A percentile compares a stretch with the other conserved stretches of the same genome.
phyloP scores from a whole-genome alignment of 1,284 basidiomycete genomes.

The Termitomyces sp. region DNA sequence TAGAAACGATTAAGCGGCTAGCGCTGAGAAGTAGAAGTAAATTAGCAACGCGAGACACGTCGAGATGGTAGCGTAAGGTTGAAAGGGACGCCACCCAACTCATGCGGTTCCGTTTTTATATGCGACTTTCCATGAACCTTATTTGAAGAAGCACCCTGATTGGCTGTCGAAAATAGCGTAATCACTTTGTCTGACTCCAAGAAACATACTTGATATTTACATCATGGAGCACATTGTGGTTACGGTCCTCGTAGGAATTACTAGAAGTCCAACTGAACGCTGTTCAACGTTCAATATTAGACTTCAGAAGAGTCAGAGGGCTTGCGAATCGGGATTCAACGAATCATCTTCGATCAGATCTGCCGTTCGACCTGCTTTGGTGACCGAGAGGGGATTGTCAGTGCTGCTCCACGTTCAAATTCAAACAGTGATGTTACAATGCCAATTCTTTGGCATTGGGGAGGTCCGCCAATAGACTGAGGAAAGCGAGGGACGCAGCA shows the following conservation, averaged over 20 bases:
- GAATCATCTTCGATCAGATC: conserved; percentile 24
- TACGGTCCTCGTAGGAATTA: too few relatives aligned
- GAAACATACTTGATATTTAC: too few relatives aligned
- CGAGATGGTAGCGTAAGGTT: conserved; percentile 14
- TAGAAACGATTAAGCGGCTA: conserved; percentile 23
- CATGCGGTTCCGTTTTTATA: conserved; percentile 11
- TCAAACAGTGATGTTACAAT: conserved; percentile 38
- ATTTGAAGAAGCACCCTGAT: conserved; percentile 18
- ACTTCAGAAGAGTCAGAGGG: too few relatives aligned
- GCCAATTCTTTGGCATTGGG: conserved; percentile 46
- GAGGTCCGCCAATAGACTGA: conserved; percentile 30
- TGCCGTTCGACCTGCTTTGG: conserved; percentile 12
- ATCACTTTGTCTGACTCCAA: too few relatives aligned
- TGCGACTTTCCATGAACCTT: conserved; percentile 17
- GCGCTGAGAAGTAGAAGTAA: conserved; percentile 19
- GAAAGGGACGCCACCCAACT: conserved; percentile 6
- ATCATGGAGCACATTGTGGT: too few relatives aligned
- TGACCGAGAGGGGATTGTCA: too few relatives aligned
- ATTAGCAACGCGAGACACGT: conserved; percentile 6
- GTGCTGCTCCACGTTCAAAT: too few relatives aligned
- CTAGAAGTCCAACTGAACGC: too few relatives aligned
- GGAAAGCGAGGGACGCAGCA: conserved; percentile 39
- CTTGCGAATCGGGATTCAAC: conserved; percentile 27
- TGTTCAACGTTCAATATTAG: too few relatives aligned
- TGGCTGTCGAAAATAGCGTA: conserved; percentile 16